phyloP scores from a whole-genome alignment of 148 eudicot species.

The Diospyros lotus region DNA sequence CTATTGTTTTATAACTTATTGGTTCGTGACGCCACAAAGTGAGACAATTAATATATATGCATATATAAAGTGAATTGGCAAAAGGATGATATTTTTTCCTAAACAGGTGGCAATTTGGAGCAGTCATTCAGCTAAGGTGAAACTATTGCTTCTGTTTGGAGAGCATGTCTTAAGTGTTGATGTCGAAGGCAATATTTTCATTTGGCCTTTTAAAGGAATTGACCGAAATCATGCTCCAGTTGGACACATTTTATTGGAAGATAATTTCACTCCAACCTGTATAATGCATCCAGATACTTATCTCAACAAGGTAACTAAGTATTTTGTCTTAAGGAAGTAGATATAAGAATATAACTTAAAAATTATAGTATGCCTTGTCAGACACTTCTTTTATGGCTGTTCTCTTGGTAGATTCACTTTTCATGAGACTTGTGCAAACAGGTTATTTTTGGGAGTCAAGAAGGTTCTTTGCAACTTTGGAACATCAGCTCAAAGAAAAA shows the following conservation, averaged over 20 bases:
- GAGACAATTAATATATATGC: neutral
- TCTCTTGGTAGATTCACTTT: slow-evolving; percentile 10
- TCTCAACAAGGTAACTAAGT: slow-evolving; percentile 70
- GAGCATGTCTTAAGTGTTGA: slow-evolving; percentile 91
- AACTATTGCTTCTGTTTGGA: slow-evolving; percentile 71
- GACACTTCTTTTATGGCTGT: neutral
- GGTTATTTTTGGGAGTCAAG: slow-evolving; percentile 83
- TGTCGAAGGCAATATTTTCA: slow-evolving; percentile 60
- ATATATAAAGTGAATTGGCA: neutral
- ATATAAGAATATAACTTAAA: neutral
- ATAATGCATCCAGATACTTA: slow-evolving; percentile 98
- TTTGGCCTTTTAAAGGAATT: slow-evolving; percentile 90
- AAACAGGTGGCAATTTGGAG: slow-evolving; percentile 91
- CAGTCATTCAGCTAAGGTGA: slow-evolving; percentile 70
- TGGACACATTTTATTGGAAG: slow-evolving; percentile 62
- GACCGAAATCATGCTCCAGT: slow-evolving; percentile 59
- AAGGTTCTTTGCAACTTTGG: slow-evolving; percentile 89
- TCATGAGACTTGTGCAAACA: slow-evolving; percentile 29
- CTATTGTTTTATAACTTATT: neutral
- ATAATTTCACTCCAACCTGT: slow-evolving; percentile 65
- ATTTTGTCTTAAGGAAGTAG: slow-evolving; percentile 1
- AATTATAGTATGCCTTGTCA: neutral
- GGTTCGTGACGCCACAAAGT: neutral
- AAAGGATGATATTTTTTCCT: slow-evolving; percentile 10
- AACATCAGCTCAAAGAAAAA: slow-evolving; percentile 83